Evolutionary conservation across 805 yeast genomes (phyloP), one percentile per base, ranked within the genome.

Genomic region (Allodekkera sacchari): DNA sequence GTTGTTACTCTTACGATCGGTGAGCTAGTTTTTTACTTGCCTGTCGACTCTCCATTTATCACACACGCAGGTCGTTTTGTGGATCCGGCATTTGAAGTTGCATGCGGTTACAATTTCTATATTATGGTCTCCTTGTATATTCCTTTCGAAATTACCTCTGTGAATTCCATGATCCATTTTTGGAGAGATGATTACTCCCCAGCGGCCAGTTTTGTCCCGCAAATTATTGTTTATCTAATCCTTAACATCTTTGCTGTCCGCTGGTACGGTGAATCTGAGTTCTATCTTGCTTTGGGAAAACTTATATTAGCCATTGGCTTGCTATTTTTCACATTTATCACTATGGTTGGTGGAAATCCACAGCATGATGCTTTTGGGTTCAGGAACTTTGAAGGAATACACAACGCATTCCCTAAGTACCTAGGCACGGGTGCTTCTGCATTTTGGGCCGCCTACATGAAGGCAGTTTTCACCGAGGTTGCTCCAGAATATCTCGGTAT

Each of bases 91-190:
- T 57, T 80, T 34, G 92, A 81, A 42, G 70, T 80, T 27, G 71
- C 71, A 65, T 74, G 81, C 2, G 87, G 89, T 18, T 83, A 84
- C 79, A 82, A 83, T 48, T 83, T 79, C 47, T 81, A 82, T 71
- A 63, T 82, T 39, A 59, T 82, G 45, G 79, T 81, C 50, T 78
- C 87, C 40, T 76, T 82, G 0, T 74, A 77, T 37, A 79, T 84
- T 30, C 95, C 95, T 2, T 82, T 77, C 46, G 95, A 85, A 56
- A 77, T 84, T 33, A 81, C 81, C 6, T 81, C 87, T 6, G 88
- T 80, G 7, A 81, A 83, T 43, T 68, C 84, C 10, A 75, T 84
- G 45, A 66, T 84, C 28, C 87, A 83, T 48, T 84, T 65, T 47
- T 84, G 95, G 95, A 63, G 83, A 38, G 75, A 73, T 39, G 88